Base-by-base conservation (phyloP, 2,329 filamentous ascomycete species). In the Acephala macrosclerotiorum region DNA sequence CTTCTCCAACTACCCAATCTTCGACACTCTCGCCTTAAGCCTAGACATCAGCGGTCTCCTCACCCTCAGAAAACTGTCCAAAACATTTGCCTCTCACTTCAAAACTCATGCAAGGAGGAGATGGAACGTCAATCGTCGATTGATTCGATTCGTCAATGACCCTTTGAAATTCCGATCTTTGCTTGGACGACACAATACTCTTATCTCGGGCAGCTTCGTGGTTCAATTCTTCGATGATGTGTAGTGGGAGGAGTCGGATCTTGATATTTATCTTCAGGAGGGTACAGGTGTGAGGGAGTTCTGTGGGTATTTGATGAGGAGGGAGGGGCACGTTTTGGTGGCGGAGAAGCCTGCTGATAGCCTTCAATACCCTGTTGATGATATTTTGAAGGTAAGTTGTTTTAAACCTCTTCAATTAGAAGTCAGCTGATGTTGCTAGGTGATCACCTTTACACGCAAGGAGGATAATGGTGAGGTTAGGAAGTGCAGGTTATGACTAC, bases 201-300 rank as follows among this genome's bases (percentile, higher is more conserved):
- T 60, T 16, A 60, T 60, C n/a, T 60, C 58, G 16, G 58, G 58
- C 3, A 47, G 40, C 38, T 60, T 60, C 8, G 58, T 60, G 1
- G 12, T 47, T 12, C 42, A 47, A 12, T 65, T 67, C 47, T 63
- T 67, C 29, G 58, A 64, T 36, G 49, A 51, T n/a, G 45, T 53
- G 12, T 47, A 63, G n/a, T 67, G 65, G 65, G 29, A 60, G 18
- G 62, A 64, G 9, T 63, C 65, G 12, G 62, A 67, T 60, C 58
- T 65, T 18, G 65, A 67, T 33, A 62, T 64, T 3, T 67, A 62
- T 29, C 51, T 66, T 9, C 33, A 63, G 12, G 38, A 42, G 5
- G 22, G 20, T 29, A 36, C 56, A n/a, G 25, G 49, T 20, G 12
- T 35, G 8, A 40, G 26, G 3, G 20, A 8, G n/a, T 60, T 60